Evolutionary conservation across 2,329 filamentous ascomycete genomes (phyloP), one percentile per base, ranked within the genome.

Genomic region (Sporothrix schenckii): DNA sequence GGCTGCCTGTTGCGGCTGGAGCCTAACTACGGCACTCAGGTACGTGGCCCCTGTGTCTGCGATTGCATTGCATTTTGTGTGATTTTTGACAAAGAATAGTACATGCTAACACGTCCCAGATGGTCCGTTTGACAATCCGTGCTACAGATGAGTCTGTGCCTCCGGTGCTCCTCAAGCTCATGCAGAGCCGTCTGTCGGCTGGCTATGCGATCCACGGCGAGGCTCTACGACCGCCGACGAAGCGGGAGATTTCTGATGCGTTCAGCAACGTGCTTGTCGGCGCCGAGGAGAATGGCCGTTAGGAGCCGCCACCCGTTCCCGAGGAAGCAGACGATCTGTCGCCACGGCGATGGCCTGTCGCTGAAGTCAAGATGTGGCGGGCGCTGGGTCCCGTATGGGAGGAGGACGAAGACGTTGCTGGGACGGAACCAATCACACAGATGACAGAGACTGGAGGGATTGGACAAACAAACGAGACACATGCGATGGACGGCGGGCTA

Each of bases 71-170:
- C 30, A 1, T n/a, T n/a, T 39, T n/a, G 34, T 21, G 24, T 7
- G 16, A 49, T 16, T n/a, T 16, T 49, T 16, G n/a, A 49, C 5
- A 6, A 0, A 10, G 2, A 61, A 27, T 14, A 30, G 41, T n/a
- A 50, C 5, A 50, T 50, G 11, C 60, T 61, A 53, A 30, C 54
- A 68, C 74, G 71, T 75, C 72, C 75, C 75, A 97, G 95, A 97
- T 97, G 93, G 92, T 96, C 76, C 94, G 95, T 68, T 85, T 98
- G 72, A 99, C 95, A 0, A 91, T 99, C 75, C 88, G 95, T 73
- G 95, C 94, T 6, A 99, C 95, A 0, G 94, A 98, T 77, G 95
- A 98, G 77, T 87, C 85, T 44, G 92, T 99, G 0, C 93, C 95
- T 9, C 86, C 88, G 1, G 85, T 94, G 24, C 79, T 99, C 70